Conservation (phyloP, 805 yeast species). For the Saccharomycopsis javanensis region DNA sequence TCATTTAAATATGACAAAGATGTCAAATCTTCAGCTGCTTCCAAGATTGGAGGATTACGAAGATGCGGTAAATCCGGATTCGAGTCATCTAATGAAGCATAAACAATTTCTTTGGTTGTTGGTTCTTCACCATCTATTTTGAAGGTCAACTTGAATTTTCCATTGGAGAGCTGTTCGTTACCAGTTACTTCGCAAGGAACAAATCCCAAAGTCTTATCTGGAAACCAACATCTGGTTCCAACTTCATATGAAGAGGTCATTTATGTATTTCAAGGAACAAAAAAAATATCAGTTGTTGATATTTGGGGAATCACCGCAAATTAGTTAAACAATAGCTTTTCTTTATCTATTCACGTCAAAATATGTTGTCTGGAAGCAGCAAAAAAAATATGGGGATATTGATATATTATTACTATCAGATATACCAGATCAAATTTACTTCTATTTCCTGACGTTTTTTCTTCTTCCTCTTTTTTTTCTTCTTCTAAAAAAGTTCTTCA, state of each 20-base stretch:
- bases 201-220: slow-evolving; percentile 68
- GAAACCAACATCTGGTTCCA: slow-evolving; percentile 67
- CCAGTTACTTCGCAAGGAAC: slow-evolving; percentile 53
- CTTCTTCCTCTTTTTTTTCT: too few relatives aligned
- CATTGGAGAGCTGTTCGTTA: slow-evolving; percentile 31
- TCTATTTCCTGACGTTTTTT: too few relatives aligned
- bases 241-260: slow-evolving; percentile 21
- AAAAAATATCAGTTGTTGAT: too few relatives aligned
- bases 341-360: too few relatives aligned
- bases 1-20: slow-evolving; percentile 87
- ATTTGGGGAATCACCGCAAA: too few relatives aligned
- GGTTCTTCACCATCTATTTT: slow-evolving; percentile 37
- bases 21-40: slow-evolving; percentile 91
- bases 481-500: too few relatives aligned
- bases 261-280: not conserved
- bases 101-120: slow-evolving; percentile 10
- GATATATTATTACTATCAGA: too few relatives aligned
- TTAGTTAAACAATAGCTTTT: too few relatives aligned
- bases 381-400: too few relatives aligned
- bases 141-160: slow-evolving; percentile 41
- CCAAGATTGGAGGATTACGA: slow-evolving; percentile 85
- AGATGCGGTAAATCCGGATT: slow-evolving; percentile 61
- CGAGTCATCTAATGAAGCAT: slow-evolving; percentile 33
- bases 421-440: too few relatives aligned
- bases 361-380: too few relatives aligned